Base-by-base conservation (phyloP, 306 rosid genomes). In the Pterocarpus santalinus region DNA sequence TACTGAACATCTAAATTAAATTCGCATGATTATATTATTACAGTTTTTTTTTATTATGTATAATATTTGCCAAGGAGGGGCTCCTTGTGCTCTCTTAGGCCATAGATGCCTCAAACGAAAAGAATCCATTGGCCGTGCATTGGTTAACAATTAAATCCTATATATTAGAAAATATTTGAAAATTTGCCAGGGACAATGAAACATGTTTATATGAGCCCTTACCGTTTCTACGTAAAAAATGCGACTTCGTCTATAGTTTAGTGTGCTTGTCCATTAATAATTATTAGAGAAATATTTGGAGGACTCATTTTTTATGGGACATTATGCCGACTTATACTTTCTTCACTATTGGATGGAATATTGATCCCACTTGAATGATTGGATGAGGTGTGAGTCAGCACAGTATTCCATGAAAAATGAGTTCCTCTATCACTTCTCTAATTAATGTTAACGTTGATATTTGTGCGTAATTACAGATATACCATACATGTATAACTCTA, bases 131-230 rank as follows among this genome's bases (percentile, higher is more conserved):
- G 28, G 28, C 28, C 28, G 28, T 22, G 28, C 28, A 22, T 22
- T 22, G 28, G 28, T 22, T 22, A 22, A 22, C 28, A 22, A 22
- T 22, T 22, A 22, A 22, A 22, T 22, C 28, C 28, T 22, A 22
- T 81, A 82, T 67, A 47, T 76, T 87, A 86, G 84, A 82, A 79
- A 72, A 69, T 76, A 87, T 78, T 76, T 81, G 75, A 86, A 83
- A 70, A 80, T 68, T 76, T 86, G 79, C 73, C 57, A 81, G 85
- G 65, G 86, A 83, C 84, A 32, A 77, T 89, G 78, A 73, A 84
- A 72, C 81, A 86, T 90, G 94, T 86, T 77, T 69, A 88, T 86
- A 79, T 51, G 73, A 61, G 67, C 81, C 86, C 69, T 69, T 32
- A 5, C 10, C 60, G 56, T 41, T 60, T 80, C 78, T 30, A n/a